Evolutionary conservation across 495 filamentous ascomycete species (phyloP).

Genomic region (Trichoderma reesei): DNA sequence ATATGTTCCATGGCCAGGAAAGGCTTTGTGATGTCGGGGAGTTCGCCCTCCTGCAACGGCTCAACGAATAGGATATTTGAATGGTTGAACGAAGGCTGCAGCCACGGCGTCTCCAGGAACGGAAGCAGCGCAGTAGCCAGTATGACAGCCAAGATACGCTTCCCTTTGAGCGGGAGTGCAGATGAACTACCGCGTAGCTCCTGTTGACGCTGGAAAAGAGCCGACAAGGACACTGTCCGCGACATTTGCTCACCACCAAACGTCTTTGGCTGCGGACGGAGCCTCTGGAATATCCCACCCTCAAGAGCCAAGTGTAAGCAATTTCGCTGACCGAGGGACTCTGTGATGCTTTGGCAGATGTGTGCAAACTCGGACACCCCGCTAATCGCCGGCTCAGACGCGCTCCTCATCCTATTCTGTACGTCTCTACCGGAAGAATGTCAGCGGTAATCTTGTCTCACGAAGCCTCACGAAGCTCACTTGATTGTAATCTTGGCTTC

Average conservation of each 20-base stretch:
- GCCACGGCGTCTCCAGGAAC: slow-evolving; percentile 25
- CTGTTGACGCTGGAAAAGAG: slow-evolving; percentile 22
- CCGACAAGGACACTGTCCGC: slow-evolving; percentile 21
- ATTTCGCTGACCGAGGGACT: slow-evolving; percentile 22
- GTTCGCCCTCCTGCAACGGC: slow-evolving; percentile 21
- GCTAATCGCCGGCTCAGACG: slow-evolving; percentile 15
- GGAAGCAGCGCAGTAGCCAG: slow-evolving; percentile 23
- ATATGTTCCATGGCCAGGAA: slow-evolving; percentile 23
- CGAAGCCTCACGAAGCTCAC: slow-evolving; percentile 17
- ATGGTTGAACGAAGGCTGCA: slow-evolving; percentile 27
- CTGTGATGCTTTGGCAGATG: slow-evolving; percentile 22
- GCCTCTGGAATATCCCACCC: slow-evolving; percentile 20
- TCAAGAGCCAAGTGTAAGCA: slow-evolving; percentile 22
- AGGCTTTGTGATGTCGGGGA: slow-evolving; percentile 24
- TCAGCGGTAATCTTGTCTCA: slow-evolving; percentile 15
- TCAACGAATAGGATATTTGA: slow-evolving; percentile 26
- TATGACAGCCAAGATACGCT: slow-evolving; percentile 23
- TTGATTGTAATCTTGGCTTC: slow-evolving; percentile 25
- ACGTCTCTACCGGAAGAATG: slow-evolving; percentile 17
- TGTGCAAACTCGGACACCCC: slow-evolving; percentile 17
- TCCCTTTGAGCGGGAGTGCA: slow-evolving; percentile 22
- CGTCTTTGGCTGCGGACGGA: slow-evolving; percentile 24
- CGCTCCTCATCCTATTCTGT: slow-evolving; percentile 14
- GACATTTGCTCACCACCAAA: slow-evolving; percentile 19
- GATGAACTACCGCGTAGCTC: slow-evolving; percentile 20